phyloP scores from a whole-genome alignment of 495 filamentous ascomycete genomes.

The Penicillium waksmanii region DNA sequence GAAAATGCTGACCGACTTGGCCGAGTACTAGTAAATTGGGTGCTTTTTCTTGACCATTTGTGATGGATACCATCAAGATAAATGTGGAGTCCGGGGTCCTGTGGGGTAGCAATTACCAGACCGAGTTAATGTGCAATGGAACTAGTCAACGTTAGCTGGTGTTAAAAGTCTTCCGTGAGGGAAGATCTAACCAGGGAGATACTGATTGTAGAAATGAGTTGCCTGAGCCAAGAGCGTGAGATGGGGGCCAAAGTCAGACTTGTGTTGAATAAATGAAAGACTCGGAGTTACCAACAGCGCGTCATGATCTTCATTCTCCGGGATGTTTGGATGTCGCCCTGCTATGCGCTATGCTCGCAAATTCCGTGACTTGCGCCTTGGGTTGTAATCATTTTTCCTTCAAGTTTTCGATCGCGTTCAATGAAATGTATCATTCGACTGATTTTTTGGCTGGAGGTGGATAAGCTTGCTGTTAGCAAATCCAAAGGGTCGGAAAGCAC shows the following conservation, averaged over 20 bases:
- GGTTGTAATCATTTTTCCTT: too few relatives aligned
- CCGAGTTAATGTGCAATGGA: background rate
- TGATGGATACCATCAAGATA: background rate
- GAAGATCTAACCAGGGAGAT: background rate
- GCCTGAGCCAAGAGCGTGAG: background rate
- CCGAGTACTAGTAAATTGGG: background rate
- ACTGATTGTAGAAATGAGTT: background rate
- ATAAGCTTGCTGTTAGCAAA: too few relatives aligned
- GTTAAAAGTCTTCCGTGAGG: background rate
- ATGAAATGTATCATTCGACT: too few relatives aligned
- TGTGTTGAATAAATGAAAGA: background rate
- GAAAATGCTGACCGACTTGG: background rate
- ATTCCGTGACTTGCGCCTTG: too few relatives aligned
- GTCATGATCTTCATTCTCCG: too few relatives aligned
- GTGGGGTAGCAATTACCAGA: background rate
- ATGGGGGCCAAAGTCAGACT: background rate
- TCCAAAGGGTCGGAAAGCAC: too few relatives aligned
- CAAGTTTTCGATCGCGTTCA: too few relatives aligned
- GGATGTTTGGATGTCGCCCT: too few relatives aligned
- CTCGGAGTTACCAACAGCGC: background rate
- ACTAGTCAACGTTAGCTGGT: background rate
- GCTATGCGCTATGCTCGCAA: too few relatives aligned
- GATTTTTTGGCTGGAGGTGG: too few relatives aligned
- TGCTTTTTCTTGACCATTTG: background rate
- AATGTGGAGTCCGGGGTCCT: background rate